These are phyloP conservation scores for Picea sitchensis DNA, from an alignment of 75 land plant genomes.

Conservation along the genomic window DNA sequence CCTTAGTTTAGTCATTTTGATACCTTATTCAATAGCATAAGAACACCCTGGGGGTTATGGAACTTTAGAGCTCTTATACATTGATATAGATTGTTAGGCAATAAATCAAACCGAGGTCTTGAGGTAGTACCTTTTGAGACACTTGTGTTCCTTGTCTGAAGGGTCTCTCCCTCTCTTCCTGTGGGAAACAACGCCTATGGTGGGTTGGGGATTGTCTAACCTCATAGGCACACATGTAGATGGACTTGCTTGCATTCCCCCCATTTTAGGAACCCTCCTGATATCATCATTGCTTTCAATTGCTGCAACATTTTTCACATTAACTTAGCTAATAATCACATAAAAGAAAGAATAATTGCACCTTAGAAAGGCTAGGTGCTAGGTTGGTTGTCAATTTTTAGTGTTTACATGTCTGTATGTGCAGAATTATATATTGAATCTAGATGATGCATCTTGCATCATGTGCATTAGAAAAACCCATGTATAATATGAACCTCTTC, in stretches of 20 bases:
- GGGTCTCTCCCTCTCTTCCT: constrained; percentile 71
- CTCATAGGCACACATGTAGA: constrained; percentile 41
- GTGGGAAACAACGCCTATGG: constrained; percentile 23
- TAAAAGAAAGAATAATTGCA: neutral
- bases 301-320: constrained; percentile 21
- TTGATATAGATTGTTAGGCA: no score
- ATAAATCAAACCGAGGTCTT: no score
- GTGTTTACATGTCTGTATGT: neutral
- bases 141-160: constrained; percentile 85
- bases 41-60: neutral
- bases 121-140: constrained; percentile 59
- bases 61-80: no score
- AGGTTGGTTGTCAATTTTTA: neutral
- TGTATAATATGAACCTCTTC: no score
- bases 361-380: neutral
- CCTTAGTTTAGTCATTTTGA: constrained; percentile 86
- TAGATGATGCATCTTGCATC: no score
- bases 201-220: constrained; percentile 37
- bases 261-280: constrained; percentile 87
- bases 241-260: constrained; percentile 28
- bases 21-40: constrained; percentile 31
- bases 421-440: no score
- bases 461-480: no score
- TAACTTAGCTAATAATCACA: neutral
- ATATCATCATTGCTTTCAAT: constrained; percentile 93